Evolutionary conservation across 164 flowering plant species (phyloP), one percentile per base, ranked within the genome.

Genomic region (Akebia trifoliata): DNA sequence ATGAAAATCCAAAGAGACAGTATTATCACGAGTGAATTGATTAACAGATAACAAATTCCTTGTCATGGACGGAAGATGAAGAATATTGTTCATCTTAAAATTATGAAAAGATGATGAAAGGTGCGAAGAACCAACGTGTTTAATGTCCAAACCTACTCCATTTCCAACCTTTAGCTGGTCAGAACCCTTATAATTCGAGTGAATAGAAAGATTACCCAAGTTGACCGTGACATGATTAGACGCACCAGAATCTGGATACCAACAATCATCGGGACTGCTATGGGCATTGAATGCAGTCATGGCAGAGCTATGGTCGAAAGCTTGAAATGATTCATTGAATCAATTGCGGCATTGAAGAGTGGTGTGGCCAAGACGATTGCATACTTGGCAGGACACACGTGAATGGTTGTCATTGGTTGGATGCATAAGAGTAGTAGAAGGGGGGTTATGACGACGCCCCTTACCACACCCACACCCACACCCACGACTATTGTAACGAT

Each of bases 121-220:
- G 6, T 9, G 2, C 15, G 34, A 14, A 3, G 25, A 12, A 22
- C 56, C 54, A 8, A 28, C 38, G 35, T 60, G 56, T 2, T 56
- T 36, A 17, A 60, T 60, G 7, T 36, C 0, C 20, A 50, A 54
- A 50, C 43, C 31, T 38, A 25, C 4, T 15, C 64, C 64, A 60
- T 60, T 36, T 0, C 64, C 64, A 2, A 60, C 26, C 0, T 26
- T 18, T 0, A 60, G 18, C 12, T 50, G 56, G 5, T 50, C 64
- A 0, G 37, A 24, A 10, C 64, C 56, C 9, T 14, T 31, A 18
- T 60, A 60, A 0, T 37, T 32, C 4, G 50, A 4, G 14, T 0
- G 48, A 15, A 22, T 1, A 25, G 22, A 6, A 12, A 54, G 26
- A 1, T 34, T 11, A 6, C 25, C 21, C 4, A 34, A 15, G 37